A percentile compares a stretch with the other conserved stretches of the same genome.
Evolutionary conservation across 805 yeast species (phyloP).

Genomic region (Spathaspora arborariae): DNA sequence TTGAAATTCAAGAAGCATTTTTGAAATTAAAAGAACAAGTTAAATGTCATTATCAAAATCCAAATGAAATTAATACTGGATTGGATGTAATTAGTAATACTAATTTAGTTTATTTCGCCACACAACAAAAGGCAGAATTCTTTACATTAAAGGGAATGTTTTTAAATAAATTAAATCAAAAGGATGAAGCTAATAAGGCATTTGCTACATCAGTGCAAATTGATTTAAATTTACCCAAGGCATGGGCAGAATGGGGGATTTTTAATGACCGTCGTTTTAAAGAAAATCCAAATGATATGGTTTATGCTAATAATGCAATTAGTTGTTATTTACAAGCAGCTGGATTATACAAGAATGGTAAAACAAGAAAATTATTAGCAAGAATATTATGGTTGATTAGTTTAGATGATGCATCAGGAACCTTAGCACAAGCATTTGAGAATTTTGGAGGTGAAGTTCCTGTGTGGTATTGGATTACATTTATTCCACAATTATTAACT

Average conservation of each 20-base stretch:
- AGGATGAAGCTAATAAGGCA: constrained; percentile 95
- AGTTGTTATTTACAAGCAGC: constrained; percentile 98
- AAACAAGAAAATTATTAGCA: constrained; percentile 82
- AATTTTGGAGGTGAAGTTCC: constrained; percentile 94
- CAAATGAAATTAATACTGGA: constrained; percentile 88
- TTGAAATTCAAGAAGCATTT: constrained; percentile 97
- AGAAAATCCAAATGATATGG: constrained; percentile 76
- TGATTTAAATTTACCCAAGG: constrained; percentile 90
- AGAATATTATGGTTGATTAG: constrained; percentile 92
- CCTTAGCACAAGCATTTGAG: constrained; percentile 83
- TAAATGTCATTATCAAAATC: constrained; percentile 92
- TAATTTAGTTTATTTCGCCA: constrained; percentile 90
- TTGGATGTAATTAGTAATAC: constrained; percentile 96
- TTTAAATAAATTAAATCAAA: constrained; percentile 81
- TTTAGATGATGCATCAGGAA: constrained; percentile 79
- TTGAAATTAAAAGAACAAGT: constrained; percentile 95
- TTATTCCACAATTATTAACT: constrained; percentile 88
- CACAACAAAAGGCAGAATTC: constrained; percentile 97
- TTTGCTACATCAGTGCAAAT: constrained; percentile 97
- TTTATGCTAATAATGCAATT: constrained; percentile 87
- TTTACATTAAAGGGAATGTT: constrained; percentile 98
- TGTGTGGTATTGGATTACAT: constrained; percentile 99
- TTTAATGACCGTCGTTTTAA: constrained; percentile 86
- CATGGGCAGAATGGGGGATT: constrained; percentile 99
- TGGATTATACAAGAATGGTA: constrained; percentile 88